A percentile compares a stretch with the other conserved stretches of the same genome.
Evolutionary conservation across 2,329 filamentous ascomycete genomes (phyloP).

Genomic region (Cladosporium sp.): DNA sequence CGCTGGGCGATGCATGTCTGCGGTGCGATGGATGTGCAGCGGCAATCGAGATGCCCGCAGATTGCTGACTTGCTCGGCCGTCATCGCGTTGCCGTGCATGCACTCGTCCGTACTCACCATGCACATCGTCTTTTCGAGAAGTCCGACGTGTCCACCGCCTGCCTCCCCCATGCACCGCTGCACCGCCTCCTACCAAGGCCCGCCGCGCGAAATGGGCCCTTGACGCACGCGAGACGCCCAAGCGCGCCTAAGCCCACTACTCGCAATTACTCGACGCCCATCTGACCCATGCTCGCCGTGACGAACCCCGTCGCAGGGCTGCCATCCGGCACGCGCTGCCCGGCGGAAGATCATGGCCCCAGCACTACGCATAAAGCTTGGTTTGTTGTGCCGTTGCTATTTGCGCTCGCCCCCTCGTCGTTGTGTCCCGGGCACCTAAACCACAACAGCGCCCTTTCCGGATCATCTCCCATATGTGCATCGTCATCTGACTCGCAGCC

Average conservation of each 20-base stretch:
- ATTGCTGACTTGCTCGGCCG: background rate
- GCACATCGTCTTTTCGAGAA: background rate
- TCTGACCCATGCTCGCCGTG: background rate
- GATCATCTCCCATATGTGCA: conserved; percentile 1
- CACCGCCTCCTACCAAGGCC: conserved; percentile 8
- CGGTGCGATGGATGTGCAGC: background rate
- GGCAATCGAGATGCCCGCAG: background rate
- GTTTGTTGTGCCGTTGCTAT: conserved; percentile 10
- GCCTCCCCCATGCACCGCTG: background rate
- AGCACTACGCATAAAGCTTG: conserved; percentile 2
- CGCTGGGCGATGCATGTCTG: background rate
- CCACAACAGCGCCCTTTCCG: background rate
- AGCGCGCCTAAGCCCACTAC: background rate
- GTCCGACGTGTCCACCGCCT: background rate
- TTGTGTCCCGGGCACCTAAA: background rate
- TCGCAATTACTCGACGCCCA: background rate
- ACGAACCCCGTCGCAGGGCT: conserved; percentile 3
- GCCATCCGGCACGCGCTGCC: conserved; percentile 2
- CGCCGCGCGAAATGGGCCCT: background rate
- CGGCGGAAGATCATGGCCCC: conserved; percentile 7
- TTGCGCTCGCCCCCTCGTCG: background rate
- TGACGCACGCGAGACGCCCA: conserved; percentile 3
- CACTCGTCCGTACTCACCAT: background rate
- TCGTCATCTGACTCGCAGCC: conserved; percentile 6
- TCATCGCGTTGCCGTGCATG: too few relatives aligned